These are phyloP conservation scores for Cyberlindnera euphorbiae DNA, from an alignment of 805 yeast species.

Conservation along the genomic window DNA sequence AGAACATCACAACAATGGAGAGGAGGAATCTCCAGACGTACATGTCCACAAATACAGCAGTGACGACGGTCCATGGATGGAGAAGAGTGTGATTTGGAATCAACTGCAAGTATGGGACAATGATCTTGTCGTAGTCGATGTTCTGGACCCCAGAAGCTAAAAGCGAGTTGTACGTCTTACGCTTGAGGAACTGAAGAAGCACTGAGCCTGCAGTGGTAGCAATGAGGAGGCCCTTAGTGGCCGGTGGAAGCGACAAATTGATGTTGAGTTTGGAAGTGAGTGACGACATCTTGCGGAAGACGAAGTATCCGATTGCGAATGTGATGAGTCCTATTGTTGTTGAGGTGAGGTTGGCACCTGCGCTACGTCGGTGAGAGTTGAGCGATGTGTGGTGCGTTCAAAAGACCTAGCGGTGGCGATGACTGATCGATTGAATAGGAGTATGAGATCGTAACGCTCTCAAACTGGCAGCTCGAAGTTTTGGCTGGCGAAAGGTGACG, in stretches of 20 bases:
- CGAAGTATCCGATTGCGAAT: constrained; percentile 20
- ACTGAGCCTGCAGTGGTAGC: constrained; percentile 37
- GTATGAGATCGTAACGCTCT: too few species aligned
- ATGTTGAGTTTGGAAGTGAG: constrained; percentile 16
- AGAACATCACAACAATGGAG: constrained; percentile 43
- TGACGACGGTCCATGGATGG: constrained; percentile 61
- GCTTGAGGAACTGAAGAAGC: constrained; percentile 38
- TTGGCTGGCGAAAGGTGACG: too few species aligned
- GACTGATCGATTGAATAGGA: too few species aligned
- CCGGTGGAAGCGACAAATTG: constrained; percentile 35
- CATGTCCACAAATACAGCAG: constrained; percentile 63
- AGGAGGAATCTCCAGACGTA: constrained; percentile 41
- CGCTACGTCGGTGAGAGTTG: too few species aligned
- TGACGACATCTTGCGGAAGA: constrained; percentile 22
- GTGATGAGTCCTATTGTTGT: constrained; percentile 23
- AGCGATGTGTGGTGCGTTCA: too few species aligned
- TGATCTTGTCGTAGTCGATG: constrained; percentile 35
- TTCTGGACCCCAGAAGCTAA: constrained; percentile 20
- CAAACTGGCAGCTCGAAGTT: too few species aligned
- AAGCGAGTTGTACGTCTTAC: constrained; percentile 29
- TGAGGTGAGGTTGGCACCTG: not conserved
- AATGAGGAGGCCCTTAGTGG: constrained; percentile 41
- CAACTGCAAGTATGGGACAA: constrained; percentile 57
- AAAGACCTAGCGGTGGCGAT: too few species aligned
- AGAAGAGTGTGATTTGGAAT: constrained; percentile 52